Conservation (phyloP, 805 yeast species). For the Candida wancherniae region DNA sequence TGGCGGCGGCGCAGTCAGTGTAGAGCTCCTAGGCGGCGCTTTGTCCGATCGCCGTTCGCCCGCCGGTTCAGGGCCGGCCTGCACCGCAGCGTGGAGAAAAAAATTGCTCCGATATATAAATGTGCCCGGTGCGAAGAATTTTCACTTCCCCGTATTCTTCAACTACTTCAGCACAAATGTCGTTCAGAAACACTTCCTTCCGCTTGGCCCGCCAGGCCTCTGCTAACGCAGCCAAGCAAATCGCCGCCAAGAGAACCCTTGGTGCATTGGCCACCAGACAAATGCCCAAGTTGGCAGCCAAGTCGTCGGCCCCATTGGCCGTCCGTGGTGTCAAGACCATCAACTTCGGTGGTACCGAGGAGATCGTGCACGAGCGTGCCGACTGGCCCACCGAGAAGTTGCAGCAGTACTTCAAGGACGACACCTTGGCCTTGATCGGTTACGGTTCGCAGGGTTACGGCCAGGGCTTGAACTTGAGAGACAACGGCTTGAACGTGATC, state of each 20-base stretch:
- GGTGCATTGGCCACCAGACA: constrained; percentile 51
- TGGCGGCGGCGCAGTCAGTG: no score
- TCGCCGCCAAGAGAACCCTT: constrained; percentile 63
- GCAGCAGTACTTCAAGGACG: constrained; percentile 94
- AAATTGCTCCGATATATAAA: constrained; percentile 8
- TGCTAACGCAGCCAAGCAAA: constrained; percentile 37
- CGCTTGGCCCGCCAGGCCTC: constrained; percentile 46
- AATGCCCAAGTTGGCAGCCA: constrained; percentile 27
- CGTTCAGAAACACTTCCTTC: constrained; percentile 41
- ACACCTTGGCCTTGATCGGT: constrained; percentile 95
- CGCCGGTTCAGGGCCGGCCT: no score
- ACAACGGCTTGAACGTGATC: constrained; percentile 96
- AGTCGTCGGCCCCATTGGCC: constrained; percentile 44
- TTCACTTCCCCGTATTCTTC: constrained; percentile 4
- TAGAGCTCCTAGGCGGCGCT: no score
- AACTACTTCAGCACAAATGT: constrained; percentile 24
- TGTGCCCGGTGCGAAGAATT: constrained; percentile 1
- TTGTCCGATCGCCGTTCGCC: no score
- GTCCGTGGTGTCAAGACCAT: constrained; percentile 93
- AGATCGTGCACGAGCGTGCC: constrained; percentile 95
- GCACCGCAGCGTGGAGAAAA: no score
- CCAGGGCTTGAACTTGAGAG: constrained; percentile 98
- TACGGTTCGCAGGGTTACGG: constrained; percentile 99
- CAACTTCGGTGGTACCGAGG: constrained; percentile 94
- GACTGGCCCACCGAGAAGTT: constrained; percentile 99